Conservation (phyloP, 2,329 filamentous ascomycete genomes). For the Pyrenophora graminea region DNA sequence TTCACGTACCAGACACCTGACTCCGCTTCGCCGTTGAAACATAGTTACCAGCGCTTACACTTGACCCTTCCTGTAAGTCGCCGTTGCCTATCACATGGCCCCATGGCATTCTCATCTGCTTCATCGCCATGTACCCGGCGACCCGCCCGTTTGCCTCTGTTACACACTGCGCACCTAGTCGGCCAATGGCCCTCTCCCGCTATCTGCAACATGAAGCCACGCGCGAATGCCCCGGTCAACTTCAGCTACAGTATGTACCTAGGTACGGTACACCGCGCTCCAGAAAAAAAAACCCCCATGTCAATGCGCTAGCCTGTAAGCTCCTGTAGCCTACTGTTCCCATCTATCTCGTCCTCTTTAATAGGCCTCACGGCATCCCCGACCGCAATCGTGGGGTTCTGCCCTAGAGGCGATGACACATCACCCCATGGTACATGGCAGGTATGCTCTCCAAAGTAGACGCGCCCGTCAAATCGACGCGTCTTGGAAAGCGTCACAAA, state of each 20-base stretch:
- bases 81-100: conserved; percentile 24
- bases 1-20: conserved; percentile 17
- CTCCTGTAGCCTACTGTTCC: conserved; percentile 29
- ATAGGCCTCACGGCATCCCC: conserved; percentile 43
- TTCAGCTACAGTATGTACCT: no score
- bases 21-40: conserved; percentile 43
- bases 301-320: conserved; percentile 28
- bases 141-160: conserved; percentile 27
- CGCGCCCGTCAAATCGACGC: conserved; percentile 77
- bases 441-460: conserved; percentile 85
- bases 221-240: no score
- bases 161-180: conserved; percentile 18
- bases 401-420: not conserved
- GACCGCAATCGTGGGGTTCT: conserved; percentile 42
- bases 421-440: conserved; percentile 46
- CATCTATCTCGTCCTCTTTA: conserved; percentile 34
- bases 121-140: conserved; percentile 21
- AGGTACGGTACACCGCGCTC: not conserved
- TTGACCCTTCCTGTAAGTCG: conserved; percentile 28
- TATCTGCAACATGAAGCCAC: conserved; percentile 1
- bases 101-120: conserved; percentile 30
- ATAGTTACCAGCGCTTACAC: conserved; percentile 40
- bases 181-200: conserved; percentile 30
- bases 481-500: conserved; percentile 88
- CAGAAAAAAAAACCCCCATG: conserved; percentile 8